Conservation (phyloP, 306 rosid species). For the Pyrus bretschneideri region DNA sequence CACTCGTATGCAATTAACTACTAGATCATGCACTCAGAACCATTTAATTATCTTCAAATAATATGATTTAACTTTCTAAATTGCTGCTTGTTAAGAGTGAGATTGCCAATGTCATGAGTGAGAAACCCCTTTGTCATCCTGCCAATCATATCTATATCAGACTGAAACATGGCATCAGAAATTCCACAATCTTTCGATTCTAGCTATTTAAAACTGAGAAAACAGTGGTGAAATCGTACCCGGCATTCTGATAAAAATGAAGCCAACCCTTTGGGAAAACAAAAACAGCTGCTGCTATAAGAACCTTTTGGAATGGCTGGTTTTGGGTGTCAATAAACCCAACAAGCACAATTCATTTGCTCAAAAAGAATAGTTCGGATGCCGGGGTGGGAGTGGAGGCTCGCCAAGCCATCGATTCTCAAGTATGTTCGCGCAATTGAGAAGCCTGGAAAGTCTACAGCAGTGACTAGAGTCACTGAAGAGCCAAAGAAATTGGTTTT, state of each 20-base stretch:
- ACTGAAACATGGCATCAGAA: constrained; percentile 18
- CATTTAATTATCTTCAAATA: background rate
- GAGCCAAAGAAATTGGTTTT: constrained; percentile 15
- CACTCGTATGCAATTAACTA: background rate
- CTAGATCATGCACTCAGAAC: background rate
- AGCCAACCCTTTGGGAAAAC: constrained; percentile 68
- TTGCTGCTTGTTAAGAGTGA: background rate
- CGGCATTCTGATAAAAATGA: constrained; percentile 47
- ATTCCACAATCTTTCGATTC: constrained; percentile 54
- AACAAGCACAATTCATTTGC: constrained; percentile 33
- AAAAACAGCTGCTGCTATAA: constrained; percentile 51
- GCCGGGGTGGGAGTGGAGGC: constrained; percentile 73
- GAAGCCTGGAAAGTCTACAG: constrained; percentile 57
- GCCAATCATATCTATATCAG: constrained; percentile 24
- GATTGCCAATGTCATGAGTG: background rate
- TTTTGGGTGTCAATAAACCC: constrained; percentile 59
- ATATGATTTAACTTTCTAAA: background rate
- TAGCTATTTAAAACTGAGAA: constrained; percentile 56
- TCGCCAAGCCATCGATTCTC: constrained; percentile 37
- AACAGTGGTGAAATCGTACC: constrained; percentile 33
- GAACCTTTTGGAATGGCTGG: constrained; percentile 29
- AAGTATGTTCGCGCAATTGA: constrained; percentile 57
- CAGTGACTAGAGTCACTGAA: constrained; percentile 36
- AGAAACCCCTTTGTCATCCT: constrained; percentile 28
- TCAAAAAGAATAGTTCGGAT: constrained; percentile 51